Evolutionary conservation across 2,329 filamentous ascomycete genomes (phyloP).

Genomic region (Fusarium chaquense): DNA sequence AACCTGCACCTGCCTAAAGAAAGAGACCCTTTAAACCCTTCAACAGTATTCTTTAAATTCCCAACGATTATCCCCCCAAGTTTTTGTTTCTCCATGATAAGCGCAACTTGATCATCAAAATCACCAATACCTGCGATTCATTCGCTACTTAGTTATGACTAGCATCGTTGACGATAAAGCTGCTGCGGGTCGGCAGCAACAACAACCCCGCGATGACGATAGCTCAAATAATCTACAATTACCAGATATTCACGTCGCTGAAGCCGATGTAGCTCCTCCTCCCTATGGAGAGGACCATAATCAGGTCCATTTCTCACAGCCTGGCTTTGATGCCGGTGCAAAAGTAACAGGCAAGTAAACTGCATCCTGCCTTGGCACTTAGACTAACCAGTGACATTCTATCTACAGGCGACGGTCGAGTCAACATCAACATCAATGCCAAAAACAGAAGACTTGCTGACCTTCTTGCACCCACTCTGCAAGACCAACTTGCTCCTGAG

Average conservation of each 20-base stretch:
- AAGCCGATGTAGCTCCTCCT: constrained; percentile 61
- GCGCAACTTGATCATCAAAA: neutral
- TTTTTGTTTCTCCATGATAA: constrained; percentile 6
- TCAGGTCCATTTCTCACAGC: constrained; percentile 69
- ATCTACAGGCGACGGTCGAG: constrained; percentile 75
- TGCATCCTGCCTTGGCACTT: neutral
- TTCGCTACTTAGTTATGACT: constrained; percentile 42
- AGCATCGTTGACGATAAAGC: constrained; percentile 47
- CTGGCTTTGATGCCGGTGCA: constrained; percentile 72
- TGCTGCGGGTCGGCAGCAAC: constrained; percentile 40
- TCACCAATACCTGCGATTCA: constrained; percentile 1
- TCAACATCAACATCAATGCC: constrained; percentile 84
- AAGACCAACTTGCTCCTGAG: constrained; percentile 66
- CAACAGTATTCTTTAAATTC: constrained; percentile 11
- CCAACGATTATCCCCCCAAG: neutral
- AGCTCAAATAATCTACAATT: constrained; percentile 55
- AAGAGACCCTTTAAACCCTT: neutral
- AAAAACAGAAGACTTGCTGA: constrained; percentile 74
- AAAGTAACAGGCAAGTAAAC: constrained; percentile 66
- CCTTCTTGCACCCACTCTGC: constrained; percentile 73
- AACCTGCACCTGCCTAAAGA: neutral
- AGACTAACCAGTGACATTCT: constrained; percentile 33
- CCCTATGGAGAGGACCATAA: constrained; percentile 70
- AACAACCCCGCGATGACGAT: constrained; percentile 28
- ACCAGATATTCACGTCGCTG: constrained; percentile 56